phyloP scores from a whole-genome alignment of 495 filamentous ascomycete species.

The Aspergillus incahuasiensis region DNA sequence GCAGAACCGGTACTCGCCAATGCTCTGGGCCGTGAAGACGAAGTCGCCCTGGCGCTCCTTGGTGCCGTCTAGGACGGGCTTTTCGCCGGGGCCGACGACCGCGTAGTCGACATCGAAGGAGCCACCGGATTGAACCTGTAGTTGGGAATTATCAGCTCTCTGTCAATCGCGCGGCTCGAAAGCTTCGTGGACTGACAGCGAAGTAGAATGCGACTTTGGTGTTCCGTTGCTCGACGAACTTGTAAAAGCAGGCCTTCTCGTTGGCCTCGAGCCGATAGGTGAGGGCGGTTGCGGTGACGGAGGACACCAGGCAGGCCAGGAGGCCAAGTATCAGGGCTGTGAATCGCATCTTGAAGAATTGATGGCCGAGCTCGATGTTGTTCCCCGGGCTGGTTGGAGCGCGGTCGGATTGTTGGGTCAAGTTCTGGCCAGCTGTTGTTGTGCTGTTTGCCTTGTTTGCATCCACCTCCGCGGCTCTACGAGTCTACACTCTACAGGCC shows the following conservation, averaged over 20 bases:
- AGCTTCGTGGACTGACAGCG: conserved; percentile 59
- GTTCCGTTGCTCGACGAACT: conserved; percentile 60
- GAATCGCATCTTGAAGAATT: conserved; percentile 35
- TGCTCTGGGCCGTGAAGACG: conserved; percentile 89
- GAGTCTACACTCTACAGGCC: not conserved
- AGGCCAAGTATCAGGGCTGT: conserved; percentile 47
- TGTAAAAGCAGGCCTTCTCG: conserved; percentile 95
- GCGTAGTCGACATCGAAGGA: conserved; percentile 94
- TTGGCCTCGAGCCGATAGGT: conserved; percentile 89
- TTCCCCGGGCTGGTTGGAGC: conserved; percentile 8
- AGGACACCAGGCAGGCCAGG: conserved; percentile 60
- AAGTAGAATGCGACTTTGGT: conserved; percentile 98
- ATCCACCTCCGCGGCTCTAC: conserved; percentile 5
- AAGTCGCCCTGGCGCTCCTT: conserved; percentile 98
- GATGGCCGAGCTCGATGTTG: conserved; percentile 12
- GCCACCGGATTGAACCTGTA: conserved; percentile 89
- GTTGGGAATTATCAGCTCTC: not conserved
- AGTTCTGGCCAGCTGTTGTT: conserved; percentile 37
- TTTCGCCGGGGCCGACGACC: conserved; percentile 77
- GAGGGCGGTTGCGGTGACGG: conserved; percentile 72
- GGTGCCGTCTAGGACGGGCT: conserved; percentile 76
- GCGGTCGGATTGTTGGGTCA: conserved; percentile 15
- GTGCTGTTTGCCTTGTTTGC: conserved; percentile 40
- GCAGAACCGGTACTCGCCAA: conserved; percentile 96
- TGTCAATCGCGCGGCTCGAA: not conserved